Evolutionary conservation across 2,329 filamentous ascomycete genomes (phyloP), one percentile per base, ranked within the genome.

Genomic region (Periconia sp.): DNA sequence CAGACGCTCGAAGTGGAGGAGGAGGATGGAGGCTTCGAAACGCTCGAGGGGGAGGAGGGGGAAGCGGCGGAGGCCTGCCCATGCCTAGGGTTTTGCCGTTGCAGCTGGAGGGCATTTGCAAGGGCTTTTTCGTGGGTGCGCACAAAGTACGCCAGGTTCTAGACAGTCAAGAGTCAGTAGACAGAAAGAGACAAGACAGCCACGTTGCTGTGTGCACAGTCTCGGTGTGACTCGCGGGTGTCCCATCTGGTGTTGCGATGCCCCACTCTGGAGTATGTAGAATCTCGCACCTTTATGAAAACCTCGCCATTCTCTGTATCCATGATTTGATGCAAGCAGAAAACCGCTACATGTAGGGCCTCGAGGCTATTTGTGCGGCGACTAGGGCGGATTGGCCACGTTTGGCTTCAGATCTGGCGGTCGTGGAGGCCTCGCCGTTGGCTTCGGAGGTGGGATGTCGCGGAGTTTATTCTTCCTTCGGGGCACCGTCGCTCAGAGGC

Each of bases 71-170:
- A 68, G 40, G 66, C 58, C 47, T 86, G 85, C 42, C 61, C 63
- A 83, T 92, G 84, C 61, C 86, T 87, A 28, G 79, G 75, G 50
- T 83, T 81, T 62, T 89, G 86, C 60, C 89, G 84, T 69, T 87
- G 86, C 59, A 95, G 80, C 71, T 96, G 92, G 51, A 96, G 78
- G 61, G 92, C 92, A 76, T 97, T 97, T 67, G 94, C 94, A 52
- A 99, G 83, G 25, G 92, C 92, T 75, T 95, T 95, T 74, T 99
- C 94, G 77, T 99, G 91, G 42, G 91, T 96, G 52, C 92, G 90
- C 73, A 99, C 91, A 74, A 96, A 97, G 74, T 87, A 87, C 68
- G 92, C 92, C 69, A 99, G 82, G 80, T 95, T 94, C 92, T 96
- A 70, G 21, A 43, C 33, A 31, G n/a, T n/a, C n/a, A 21, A 25